A percentile compares a stretch with the other conserved stretches of the same genome.
These are phyloP conservation scores for Pseudoscleropodium purum DNA, from an alignment of 225 moss, liverwort and hornwort genomes.

Conservation along the genomic window DNA sequence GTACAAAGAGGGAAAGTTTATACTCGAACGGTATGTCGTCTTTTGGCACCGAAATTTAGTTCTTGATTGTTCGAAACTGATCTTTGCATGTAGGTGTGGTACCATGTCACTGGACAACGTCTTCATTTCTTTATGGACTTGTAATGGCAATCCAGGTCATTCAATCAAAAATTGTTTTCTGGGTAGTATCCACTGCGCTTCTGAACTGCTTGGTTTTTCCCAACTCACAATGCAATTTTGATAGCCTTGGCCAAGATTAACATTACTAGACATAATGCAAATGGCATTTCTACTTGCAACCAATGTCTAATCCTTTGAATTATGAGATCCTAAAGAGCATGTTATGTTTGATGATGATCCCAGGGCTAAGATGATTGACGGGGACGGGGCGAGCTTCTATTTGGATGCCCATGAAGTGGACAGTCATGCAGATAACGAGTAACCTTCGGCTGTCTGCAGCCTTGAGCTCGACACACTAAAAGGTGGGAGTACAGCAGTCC, in stretches of 20 bases:
- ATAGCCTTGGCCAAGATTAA: not conserved
- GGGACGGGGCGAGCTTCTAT: conserved; percentile 45
- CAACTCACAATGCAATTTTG: not conserved
- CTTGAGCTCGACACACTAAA: not conserved
- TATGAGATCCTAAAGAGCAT: not conserved
- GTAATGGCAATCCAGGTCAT: not conserved
- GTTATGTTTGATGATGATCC: not conserved
- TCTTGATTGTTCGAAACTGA: not conserved
- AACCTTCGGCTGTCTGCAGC: not conserved
- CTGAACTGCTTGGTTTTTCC: not conserved
- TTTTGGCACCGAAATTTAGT: not conserved
- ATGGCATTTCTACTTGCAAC: not conserved
- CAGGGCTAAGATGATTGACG: conserved; percentile 58
- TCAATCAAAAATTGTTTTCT: not conserved
- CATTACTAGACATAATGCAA: not conserved
- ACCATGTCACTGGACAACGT: not conserved
- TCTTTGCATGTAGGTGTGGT: not conserved
- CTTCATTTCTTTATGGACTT: not conserved
- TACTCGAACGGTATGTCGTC: conserved; percentile 48
- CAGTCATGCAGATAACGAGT: conserved; percentile 55
- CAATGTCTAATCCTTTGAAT: not conserved
- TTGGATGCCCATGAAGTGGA: conserved; percentile 55
- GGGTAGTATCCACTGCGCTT: no score
- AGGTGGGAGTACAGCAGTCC: conserved; percentile 10
- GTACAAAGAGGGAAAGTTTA: conserved; percentile 66